Conservation (phyloP, 495 filamentous ascomycete genomes). For the Aspergillus sparsus region DNA sequence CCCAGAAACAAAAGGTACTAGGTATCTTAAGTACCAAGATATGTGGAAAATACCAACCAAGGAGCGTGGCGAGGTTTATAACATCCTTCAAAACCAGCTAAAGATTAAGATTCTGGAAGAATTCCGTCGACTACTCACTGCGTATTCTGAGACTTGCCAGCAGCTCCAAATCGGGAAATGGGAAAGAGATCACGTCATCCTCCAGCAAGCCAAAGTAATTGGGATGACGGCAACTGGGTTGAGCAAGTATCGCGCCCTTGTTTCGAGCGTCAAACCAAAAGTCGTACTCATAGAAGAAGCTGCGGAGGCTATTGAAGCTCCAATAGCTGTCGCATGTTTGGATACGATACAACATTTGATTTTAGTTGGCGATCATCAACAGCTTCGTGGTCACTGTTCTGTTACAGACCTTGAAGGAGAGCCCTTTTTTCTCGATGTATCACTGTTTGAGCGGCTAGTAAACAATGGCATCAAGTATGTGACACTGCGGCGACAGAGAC, state of each 20-base stretch:
- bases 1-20: conserved; percentile 13
- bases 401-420: conserved; percentile 53
- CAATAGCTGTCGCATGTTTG: conserved; percentile 63
- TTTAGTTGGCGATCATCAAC: conserved; percentile 75
- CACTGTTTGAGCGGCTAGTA: conserved; percentile 77
- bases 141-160: conserved; percentile 44
- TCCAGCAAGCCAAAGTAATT: conserved; percentile 59
- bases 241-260: conserved; percentile 78
- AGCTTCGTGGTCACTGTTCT: conserved; percentile 65
- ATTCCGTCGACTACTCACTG: conserved; percentile 43
- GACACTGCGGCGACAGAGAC: conserved; percentile 60
- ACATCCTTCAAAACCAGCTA: conserved; percentile 48
- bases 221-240: conserved; percentile 82
- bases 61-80: conserved; percentile 61
- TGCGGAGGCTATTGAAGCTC: conserved; percentile 70
- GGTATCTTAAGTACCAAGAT: conserved; percentile 40
- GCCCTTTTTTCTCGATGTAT: conserved; percentile 66
- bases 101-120: conserved; percentile 43
- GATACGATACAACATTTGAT: conserved; percentile 71
- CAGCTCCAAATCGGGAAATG: conserved; percentile 54
- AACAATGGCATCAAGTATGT: conserved; percentile 65
- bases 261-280: conserved; percentile 68
- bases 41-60: conserved; percentile 57
- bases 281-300: conserved; percentile 75
- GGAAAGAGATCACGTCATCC: conserved; percentile 54